A percentile compares a stretch with the other conserved stretches of the same genome.
These are phyloP conservation scores for Penicillium daleae DNA, from an alignment of 495 filamentous ascomycete genomes.

Conservation along the genomic window DNA sequence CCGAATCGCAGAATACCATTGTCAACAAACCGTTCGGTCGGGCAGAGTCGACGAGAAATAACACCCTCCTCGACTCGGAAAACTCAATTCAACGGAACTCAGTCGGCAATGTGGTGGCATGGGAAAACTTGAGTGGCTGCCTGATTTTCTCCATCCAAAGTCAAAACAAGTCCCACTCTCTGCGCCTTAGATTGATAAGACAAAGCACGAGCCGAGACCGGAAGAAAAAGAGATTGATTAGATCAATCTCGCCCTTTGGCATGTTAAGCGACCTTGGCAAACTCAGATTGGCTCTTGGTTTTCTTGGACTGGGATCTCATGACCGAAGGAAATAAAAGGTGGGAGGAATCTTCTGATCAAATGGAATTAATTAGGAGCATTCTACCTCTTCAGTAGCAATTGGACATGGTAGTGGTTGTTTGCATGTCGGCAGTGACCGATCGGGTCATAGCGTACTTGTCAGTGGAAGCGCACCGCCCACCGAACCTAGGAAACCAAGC, in stretches of 20 bases:
- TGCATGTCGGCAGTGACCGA: no score
- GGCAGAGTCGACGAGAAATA: no score
- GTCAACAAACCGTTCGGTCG: no score
- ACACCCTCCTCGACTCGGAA: neutral
- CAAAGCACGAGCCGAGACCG: neutral
- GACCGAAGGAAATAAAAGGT: neutral
- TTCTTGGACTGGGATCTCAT: neutral
- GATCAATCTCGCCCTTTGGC: constrained; percentile 4
- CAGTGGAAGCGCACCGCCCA: no score
- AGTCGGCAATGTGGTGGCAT: neutral
- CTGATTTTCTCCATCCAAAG: neutral
- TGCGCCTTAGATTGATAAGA: constrained; percentile 5
- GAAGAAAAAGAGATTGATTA: constrained; percentile 11
- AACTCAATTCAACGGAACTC: neutral
- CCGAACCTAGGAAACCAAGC: no score
- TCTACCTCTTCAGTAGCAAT: no score
- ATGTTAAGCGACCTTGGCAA: constrained; percentile 5
- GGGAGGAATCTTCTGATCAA: neutral
- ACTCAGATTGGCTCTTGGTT: neutral
- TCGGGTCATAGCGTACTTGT: no score
- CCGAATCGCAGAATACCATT: no score
- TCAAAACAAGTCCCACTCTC: neutral
- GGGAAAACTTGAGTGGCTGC: neutral
- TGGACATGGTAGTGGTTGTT: no score
- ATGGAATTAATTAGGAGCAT: neutral